Evolutionary conservation across 2,329 filamentous ascomycete species (phyloP).

Genomic region (Shiraia sp.): DNA sequence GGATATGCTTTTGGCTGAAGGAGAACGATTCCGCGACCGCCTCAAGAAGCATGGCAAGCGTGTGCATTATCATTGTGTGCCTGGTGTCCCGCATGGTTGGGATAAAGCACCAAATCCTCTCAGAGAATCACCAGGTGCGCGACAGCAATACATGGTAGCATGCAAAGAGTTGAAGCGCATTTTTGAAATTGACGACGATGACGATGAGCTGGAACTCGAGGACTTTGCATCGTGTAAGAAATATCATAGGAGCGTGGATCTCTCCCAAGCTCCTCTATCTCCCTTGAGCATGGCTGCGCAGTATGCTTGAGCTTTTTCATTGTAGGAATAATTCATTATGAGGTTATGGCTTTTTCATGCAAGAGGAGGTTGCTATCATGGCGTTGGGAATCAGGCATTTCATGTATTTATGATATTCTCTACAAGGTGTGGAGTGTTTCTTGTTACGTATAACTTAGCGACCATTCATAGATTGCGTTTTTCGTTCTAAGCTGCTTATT

Average conservation of each 20-base stretch:
- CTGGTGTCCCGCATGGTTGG: slow-evolving; percentile 65
- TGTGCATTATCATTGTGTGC: slow-evolving; percentile 62
- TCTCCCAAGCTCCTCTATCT: background rate
- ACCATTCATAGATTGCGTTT: too few species aligned
- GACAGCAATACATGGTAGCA: slow-evolving; percentile 59
- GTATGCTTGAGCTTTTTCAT: too few species aligned
- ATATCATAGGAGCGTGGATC: slow-evolving; percentile 15
- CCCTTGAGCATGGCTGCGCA: too few species aligned
- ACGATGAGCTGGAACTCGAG: slow-evolving; percentile 13
- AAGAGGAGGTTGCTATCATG: too few species aligned
- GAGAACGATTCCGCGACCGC: slow-evolving; percentile 63
- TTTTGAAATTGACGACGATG: slow-evolving; percentile 39
- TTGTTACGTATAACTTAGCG: too few species aligned
- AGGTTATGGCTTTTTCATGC: too few species aligned
- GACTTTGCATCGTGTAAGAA: slow-evolving; percentile 9
- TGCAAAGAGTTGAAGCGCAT: slow-evolving; percentile 56
- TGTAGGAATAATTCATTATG: too few species aligned
- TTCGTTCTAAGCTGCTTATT: too few species aligned
- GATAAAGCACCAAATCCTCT: slow-evolving; percentile 68
- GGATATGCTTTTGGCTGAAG: slow-evolving; percentile 69
- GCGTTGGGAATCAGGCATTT: too few species aligned
- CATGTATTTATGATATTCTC: too few species aligned
- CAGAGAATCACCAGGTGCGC: slow-evolving; percentile 55
- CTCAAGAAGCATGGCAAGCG: slow-evolving; percentile 59
- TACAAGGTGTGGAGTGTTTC: too few species aligned